Evolutionary conservation across 805 yeast species (phyloP), one percentile per base, ranked within the genome.

Genomic region (Komagataella phaffii): DNA sequence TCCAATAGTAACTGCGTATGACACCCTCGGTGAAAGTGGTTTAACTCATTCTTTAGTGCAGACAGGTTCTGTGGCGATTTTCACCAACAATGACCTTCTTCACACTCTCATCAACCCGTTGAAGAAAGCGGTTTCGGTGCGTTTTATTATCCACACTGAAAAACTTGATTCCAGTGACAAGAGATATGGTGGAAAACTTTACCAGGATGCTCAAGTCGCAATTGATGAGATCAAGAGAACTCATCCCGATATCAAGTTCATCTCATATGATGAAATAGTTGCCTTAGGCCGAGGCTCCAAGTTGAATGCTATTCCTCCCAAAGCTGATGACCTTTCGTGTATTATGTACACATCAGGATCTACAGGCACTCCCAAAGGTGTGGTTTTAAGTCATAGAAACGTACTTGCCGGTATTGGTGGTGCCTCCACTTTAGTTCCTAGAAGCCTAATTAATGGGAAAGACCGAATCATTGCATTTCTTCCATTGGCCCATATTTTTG

Each of bases 401-500:
- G 76, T 93, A 48, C 70, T 91, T 51, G 86, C 96, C 19, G 96
- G 96, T 64, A 67, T 88, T 43, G 93, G 84, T 53, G 99, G 99
- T 70, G 81, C 87, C 53, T 66, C 83, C 24, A 71, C 80, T 47
- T 76, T 78, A 59, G 81, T 88, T 50, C 74, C 75, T 47, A 71
- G 79, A 52, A 67, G 69, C 18, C 51, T 68, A 47, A 77, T 88
- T 50, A 68, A 61, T 53, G 68, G 70, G 19, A 66, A 67, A 43
- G 98, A 93, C 69, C 76, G 88, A 58, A 71, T 91, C 56, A 80
- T 93, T 66, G 84, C 90, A 17, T 90, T 91, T 66, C 77, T 93
- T 64, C 99, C 99, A 10, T 77, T 93, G 62, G 99, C 99, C 7
- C 99, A 93, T 64, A 93, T 93, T 59, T 87, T 93, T 59, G 99